These are phyloP conservation scores for Spongospora subterranea DNA, from an alignment of 208 protist species.

Conservation along the genomic window DNA sequence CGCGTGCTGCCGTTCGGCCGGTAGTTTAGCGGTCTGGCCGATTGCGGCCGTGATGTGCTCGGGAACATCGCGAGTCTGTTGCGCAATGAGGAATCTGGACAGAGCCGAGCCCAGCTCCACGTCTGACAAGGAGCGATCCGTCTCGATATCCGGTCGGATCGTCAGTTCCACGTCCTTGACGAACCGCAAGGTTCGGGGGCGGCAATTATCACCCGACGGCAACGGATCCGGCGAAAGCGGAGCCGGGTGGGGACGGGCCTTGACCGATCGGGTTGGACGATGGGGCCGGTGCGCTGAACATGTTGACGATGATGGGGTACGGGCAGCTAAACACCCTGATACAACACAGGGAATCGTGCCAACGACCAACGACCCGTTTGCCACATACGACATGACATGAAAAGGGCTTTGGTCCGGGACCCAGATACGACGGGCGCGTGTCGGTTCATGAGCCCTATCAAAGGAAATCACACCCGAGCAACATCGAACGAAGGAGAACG, in stretches of 20 bases:
- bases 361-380: too few relatives aligned
- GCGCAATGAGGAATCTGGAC: background rate
- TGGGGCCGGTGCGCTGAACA: background rate
- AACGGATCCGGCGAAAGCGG: too few relatives aligned
- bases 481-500: too few relatives aligned
- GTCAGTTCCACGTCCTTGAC: background rate
- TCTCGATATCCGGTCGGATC: background rate
- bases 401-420: too few relatives aligned
- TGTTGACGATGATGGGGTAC: background rate
- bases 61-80: background rate
- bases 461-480: too few relatives aligned
- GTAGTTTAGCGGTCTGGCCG: background rate
- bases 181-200: constrained; percentile 17
- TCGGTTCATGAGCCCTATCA: too few relatives aligned
- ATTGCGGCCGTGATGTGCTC: background rate
- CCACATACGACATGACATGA: too few relatives aligned
- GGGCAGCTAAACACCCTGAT: background rate
- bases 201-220: background rate
- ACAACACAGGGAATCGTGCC: background rate
- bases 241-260: background rate
- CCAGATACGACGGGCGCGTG: too few relatives aligned
- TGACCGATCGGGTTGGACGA: background rate
- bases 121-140: background rate
- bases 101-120: background rate
- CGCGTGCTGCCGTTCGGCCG: background rate